These are phyloP conservation scores for Eragrostis tef DNA, from an alignment of 202 grass and related monocot species.

Conservation along the genomic window DNA sequence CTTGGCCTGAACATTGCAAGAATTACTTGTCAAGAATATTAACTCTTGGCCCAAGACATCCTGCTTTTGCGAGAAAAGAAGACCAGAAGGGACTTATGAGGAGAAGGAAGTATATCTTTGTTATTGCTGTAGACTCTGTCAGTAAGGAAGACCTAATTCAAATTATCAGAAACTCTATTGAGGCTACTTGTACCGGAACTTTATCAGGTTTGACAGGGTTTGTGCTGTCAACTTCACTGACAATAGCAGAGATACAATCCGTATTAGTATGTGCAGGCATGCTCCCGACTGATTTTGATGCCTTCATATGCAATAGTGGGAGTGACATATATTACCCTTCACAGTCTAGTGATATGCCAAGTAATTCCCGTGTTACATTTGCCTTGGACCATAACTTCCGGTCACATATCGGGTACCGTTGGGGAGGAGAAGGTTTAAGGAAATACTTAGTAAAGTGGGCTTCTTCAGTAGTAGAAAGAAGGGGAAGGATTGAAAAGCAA, in stretches of 20 bases:
- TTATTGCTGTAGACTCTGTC: constrained; percentile 91
- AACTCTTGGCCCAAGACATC: constrained; percentile 75
- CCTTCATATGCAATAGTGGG: constrained; percentile 97
- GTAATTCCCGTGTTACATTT: constrained; percentile 71
- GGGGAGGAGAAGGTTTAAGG: constrained; percentile 96
- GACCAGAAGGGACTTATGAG: constrained; percentile 57
- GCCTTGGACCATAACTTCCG: constrained; percentile 77
- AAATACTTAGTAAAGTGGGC: constrained; percentile 91
- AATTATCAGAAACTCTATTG: constrained; percentile 79
- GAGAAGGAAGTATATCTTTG: constrained; percentile 75
- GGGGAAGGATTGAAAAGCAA: constrained; percentile 73
- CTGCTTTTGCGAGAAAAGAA: constrained; percentile 68
- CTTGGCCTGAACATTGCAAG: constrained; percentile 99
- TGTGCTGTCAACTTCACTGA: constrained; percentile 74
- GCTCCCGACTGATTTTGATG: constrained; percentile 87
- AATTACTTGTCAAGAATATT: constrained; percentile 91
- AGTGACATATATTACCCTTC: constrained; percentile 92
- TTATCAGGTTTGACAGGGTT: constrained; percentile 68
- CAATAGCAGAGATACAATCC: constrained; percentile 77
- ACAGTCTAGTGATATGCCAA: constrained; percentile 66
- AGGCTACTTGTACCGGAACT: constrained; percentile 58
- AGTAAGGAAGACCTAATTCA: constrained; percentile 62
- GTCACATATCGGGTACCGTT: constrained; percentile 87
- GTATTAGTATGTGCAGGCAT: constrained; percentile 66
- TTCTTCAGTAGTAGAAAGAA: constrained; percentile 68